These are phyloP conservation scores for Ochetophila trinervis DNA, from an alignment of 306 rosid genomes.

Conservation along the genomic window DNA sequence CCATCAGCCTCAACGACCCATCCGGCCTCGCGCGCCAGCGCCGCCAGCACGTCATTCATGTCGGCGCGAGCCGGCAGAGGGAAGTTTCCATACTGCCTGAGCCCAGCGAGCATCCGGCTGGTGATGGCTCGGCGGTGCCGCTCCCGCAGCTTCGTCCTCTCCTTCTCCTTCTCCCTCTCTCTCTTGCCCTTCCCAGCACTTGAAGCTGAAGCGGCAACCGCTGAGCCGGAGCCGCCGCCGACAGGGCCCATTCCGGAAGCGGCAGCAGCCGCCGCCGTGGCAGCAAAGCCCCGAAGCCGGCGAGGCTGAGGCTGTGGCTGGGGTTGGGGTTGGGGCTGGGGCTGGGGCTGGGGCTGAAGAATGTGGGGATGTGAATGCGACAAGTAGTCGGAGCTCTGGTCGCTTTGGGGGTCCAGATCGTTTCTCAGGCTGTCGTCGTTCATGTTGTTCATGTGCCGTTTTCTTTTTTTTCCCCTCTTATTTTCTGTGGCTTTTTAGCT, in stretches of 20 bases:
- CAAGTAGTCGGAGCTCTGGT: slow-evolving; percentile 61
- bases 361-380: slow-evolving; percentile 18
- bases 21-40: slow-evolving; percentile 97
- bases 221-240: slow-evolving; percentile 6
- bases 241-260: slow-evolving; percentile 4
- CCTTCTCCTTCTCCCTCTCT: slow-evolving; percentile 94
- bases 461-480: not conserved
- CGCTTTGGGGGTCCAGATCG: slow-evolving; percentile 73
- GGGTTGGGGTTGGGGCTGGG: slow-evolving; percentile 14
- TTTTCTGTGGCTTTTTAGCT: too few relatives aligned
- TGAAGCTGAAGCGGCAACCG: slow-evolving; percentile 8
- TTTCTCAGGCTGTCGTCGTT: slow-evolving; percentile 43
- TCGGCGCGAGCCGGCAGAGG: slow-evolving; percentile 98
- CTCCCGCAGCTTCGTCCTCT: slow-evolving; percentile 95
- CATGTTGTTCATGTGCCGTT: slow-evolving; percentile 12
- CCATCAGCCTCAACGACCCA: slow-evolving; percentile 94
- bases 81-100: slow-evolving; percentile 91
- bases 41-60: slow-evolving; percentile 96
- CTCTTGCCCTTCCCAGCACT: slow-evolving; percentile 55
- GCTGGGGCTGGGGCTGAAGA: slow-evolving; percentile 23
- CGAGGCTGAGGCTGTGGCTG: slow-evolving; percentile 63
- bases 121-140: slow-evolving; percentile 98
- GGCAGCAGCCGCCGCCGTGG: slow-evolving; percentile 41
- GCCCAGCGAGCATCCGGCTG: slow-evolving; percentile 94
- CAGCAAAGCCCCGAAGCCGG: slow-evolving; percentile 91